A percentile compares a stretch with the other conserved stretches of the same genome.
These are phyloP conservation scores for Komagataella mondaviorum DNA, from an alignment of 805 yeast genomes.

Conservation along the genomic window DNA sequence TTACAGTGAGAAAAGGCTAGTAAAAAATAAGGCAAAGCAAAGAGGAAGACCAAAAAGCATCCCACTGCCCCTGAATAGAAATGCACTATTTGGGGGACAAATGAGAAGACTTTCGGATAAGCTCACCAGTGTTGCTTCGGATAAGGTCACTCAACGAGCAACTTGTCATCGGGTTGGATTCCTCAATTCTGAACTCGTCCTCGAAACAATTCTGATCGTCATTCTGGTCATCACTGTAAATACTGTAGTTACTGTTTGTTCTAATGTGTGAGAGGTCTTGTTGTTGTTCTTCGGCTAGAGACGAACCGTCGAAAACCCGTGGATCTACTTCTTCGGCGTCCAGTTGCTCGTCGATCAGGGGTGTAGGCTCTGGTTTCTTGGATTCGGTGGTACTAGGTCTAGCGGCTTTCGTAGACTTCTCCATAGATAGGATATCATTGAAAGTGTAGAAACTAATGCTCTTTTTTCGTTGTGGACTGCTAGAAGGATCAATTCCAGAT, in stretches of 20 bases:
- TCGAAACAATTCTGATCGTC: neutral
- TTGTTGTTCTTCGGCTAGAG: neutral
- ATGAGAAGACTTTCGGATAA: neutral
- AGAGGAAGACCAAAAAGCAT: neutral
- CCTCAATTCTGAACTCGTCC: neutral
- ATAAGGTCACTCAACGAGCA: neutral
- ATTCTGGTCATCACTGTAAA: conserved; percentile 1
- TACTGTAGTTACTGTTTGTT: neutral
- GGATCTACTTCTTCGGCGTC: conserved; percentile 1
- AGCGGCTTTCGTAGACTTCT: neutral
- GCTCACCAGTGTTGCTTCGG: neutral
- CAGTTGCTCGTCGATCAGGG: neutral
- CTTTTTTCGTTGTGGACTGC: neutral
- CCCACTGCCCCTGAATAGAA: neutral
- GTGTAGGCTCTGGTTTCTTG: neutral
- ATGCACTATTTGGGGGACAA: neutral
- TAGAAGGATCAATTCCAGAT: neutral
- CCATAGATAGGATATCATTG: conserved; percentile 10
- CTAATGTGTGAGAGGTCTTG: neutral
- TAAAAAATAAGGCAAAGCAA: neutral
- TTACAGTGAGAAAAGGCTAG: neutral
- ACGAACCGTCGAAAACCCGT: neutral
- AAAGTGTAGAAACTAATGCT: conserved; percentile 17
- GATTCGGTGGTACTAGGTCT: neutral
- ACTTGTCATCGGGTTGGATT: neutral